Base-by-base conservation (phyloP, 2,329 filamentous ascomycete species). In the Gliomastix tumulicola region DNA sequence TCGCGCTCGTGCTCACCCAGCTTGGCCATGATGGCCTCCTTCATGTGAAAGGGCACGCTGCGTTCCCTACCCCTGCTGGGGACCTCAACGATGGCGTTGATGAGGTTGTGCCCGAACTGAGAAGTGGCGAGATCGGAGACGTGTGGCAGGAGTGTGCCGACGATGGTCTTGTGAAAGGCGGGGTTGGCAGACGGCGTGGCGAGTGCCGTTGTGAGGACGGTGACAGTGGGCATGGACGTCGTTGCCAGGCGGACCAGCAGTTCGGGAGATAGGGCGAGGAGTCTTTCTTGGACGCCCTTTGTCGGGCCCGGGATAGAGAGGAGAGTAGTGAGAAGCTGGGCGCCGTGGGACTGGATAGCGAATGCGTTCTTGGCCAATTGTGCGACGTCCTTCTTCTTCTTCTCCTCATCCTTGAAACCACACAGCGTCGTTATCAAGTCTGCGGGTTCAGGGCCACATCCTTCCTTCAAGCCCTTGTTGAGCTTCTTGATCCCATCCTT, bases 291-390 rank as follows among this genome's bases (percentile, higher is more conserved):
- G 21, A 94, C 74, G 10, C 89, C 71, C 35, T 76, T 76, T 39
- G 76, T 72, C 3, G 89, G 67, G 1, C 87, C 87, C 0, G 84
- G 76, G 19, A 87, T 81, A 7, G 75, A 65, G 35, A 97, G 76
- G 66, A 98, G 83, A 5, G 84, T 66, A 43, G 92, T 82, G 8
- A 85, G 81, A 20, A 98, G 73, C 32, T 95, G 72, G 16, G 86
- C 88, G 41, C 84, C 87, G 63, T 98, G 89, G 4, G 68, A 69
- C 22, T 70, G 58, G 17, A 75, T 57, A 21, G 69, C 66, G 21
- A 66, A 59, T 37, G 55, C 87, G 59, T 69, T 87, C 78, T 63
- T 76, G 47, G 46, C 63, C 23, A 59, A 55, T 20, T 65, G 59
- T 27, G 58, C 50, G 9, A 53, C 49, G 33, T 59, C 56, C 44